phyloP scores from a whole-genome alignment of 2,329 filamentous ascomycete genomes.

The Allantophomopsis lycopodina region DNA sequence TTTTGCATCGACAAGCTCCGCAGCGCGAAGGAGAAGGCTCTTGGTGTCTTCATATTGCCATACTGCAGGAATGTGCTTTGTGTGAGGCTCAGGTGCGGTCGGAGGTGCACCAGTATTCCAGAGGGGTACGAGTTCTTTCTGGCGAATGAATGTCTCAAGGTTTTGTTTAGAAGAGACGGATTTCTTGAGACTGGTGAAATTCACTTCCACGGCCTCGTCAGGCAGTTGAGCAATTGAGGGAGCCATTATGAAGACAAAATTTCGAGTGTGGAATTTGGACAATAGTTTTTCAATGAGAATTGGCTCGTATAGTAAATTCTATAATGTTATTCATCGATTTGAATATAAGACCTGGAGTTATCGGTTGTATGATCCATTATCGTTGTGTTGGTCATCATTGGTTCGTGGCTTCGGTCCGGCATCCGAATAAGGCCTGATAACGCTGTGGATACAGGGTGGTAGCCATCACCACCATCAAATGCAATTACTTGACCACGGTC shows the following conservation, averaged over 20 bases:
- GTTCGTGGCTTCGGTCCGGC: too few species aligned
- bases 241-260: not conserved
- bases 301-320: too few species aligned
- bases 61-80: constrained; percentile 1
- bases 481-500: too few species aligned
- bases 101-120: not conserved
- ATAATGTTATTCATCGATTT: too few species aligned
- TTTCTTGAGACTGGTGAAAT: not conserved
- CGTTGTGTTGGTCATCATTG: too few species aligned
- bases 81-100: constrained; percentile 1
- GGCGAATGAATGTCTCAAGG: constrained; percentile 1
- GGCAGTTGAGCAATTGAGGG: constrained; percentile 1
- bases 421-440: too few species aligned
- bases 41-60: constrained; percentile 2
- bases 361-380: too few species aligned
- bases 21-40: not conserved
- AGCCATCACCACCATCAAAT: too few species aligned
- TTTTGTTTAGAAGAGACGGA: constrained; percentile 1
- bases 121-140: constrained; percentile 1
- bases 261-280: too few species aligned
- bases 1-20: constrained; percentile 1
- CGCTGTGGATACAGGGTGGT: too few species aligned
- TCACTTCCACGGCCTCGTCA: constrained; percentile 1
- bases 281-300: too few species aligned
- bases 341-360: too few species aligned